A percentile compares a stretch with the other conserved stretches of the same genome.
Evolutionary conservation across 75 land plant species (phyloP).

Genomic region (Pinus taeda): DNA sequence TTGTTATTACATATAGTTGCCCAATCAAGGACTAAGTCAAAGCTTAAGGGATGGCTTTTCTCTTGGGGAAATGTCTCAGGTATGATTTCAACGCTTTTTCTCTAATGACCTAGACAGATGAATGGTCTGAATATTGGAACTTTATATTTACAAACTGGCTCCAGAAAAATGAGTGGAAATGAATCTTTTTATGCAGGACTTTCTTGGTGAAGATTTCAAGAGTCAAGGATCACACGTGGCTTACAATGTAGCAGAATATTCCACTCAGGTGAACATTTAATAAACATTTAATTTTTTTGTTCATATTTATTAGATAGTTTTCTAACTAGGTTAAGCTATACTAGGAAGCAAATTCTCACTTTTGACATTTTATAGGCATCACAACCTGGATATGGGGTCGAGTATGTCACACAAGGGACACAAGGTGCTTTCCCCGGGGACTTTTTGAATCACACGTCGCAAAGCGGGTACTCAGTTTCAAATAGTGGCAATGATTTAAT

Average conservation of each 20-base stretch:
- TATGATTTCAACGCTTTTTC: conserved; percentile 10
- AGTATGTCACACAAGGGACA: conserved; percentile 79
- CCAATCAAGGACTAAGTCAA: conserved; percentile 82
- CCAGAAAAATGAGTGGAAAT: background rate
- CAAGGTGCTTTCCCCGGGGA: conserved; percentile 81
- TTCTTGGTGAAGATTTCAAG: conserved; percentile 94
- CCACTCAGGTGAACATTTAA: conserved; percentile 62
- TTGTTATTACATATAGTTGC: conserved; percentile 41
- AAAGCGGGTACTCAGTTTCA: conserved; percentile 69
- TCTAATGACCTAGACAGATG: background rate
- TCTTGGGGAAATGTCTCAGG: conserved; percentile 98
- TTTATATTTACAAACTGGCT: no score
- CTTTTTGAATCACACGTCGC: conserved; percentile 84
- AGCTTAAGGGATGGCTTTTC: conserved; percentile 90
- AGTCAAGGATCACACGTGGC: conserved; percentile 99
- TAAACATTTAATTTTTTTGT: background rate
- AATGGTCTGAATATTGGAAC: no score
- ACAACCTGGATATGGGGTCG: conserved; percentile 83
- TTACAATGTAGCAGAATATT: conserved; percentile 78
- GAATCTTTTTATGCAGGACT: conserved; percentile 56
- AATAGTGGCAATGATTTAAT: conserved; percentile 81
- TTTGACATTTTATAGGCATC: conserved; percentile 7
- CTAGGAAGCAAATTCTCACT: background rate
- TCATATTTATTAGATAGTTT: background rate
- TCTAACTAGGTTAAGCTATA: background rate